Base-by-base conservation (phyloP, 2,329 filamentous ascomycete genomes). In the Calonectria pteridis region DNA sequence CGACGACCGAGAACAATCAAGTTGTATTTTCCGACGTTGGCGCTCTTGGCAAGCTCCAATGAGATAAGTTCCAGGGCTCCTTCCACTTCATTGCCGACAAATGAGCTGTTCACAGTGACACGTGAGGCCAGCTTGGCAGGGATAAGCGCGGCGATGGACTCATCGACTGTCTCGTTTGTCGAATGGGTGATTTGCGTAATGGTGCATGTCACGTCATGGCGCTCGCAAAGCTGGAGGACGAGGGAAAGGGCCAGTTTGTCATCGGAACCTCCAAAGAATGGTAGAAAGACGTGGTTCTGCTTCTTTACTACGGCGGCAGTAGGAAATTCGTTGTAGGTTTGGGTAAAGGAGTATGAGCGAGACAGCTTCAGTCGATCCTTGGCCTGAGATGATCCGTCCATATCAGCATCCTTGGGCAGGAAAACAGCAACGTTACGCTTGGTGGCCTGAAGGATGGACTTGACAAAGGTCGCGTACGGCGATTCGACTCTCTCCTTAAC, bases 401-500 rank as follows among this genome's bases (percentile, higher is more conserved):
- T 28, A 13, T 71, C 68, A 28, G 59, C 68, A 31, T 65, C 28
- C 35, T 71, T 71, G 20, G 68, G 59, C 6, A 71, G 35, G n/a
- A 71, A 65, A 4, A 71, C 50, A 9, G 68, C 68, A 23, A 71
- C 68, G 23, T 71, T 71, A n/a, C 64, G 68, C n/a, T 46, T 23
- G 33, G 59, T 55, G 6, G 58, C 40, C n/a, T 58, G 46, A 16
- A 71, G 37, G 14, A 71, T 71, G 20, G 49, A 35, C 49, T 53
- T 46, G n/a, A 71, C 68, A 43, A 71, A 71, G 29, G 33, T 23
- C 6, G 68, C 59, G 23, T 71, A 71, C 0, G 68, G 58, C 2
- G 68, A 71, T 16, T 63, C 49, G 20, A 71, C 53, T 10, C 49
- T n/a, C 31, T 71, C 58, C n/a, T 53, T 53, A n/a, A 43, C 33